Percentiles rank a stretch among this genome's conserved stretches.
phyloP scores from a whole-genome alignment of 2,329 filamentous ascomycete genomes.

The Xylariaceae sp. region DNA sequence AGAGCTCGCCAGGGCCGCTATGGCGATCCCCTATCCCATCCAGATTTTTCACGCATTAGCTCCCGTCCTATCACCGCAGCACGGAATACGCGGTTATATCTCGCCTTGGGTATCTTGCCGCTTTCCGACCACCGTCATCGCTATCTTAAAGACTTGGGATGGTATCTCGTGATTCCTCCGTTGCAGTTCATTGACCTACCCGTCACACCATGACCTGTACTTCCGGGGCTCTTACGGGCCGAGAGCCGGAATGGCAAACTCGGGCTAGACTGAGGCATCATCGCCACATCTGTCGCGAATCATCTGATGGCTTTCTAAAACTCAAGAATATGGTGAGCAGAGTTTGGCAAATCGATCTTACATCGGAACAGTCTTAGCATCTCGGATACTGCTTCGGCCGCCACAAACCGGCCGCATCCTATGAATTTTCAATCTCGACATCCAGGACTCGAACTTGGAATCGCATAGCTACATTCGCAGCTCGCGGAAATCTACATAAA shows the following conservation, averaged over 20 bases:
- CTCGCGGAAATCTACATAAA: slow-evolving; percentile 19
- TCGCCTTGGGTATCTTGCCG: slow-evolving; percentile 1
- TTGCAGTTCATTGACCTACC: background rate
- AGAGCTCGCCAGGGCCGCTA: slow-evolving; percentile 1
- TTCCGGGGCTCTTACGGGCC: too few species aligned
- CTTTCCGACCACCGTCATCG: too few species aligned
- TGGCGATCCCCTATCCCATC: slow-evolving; percentile 3
- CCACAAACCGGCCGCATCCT: slow-evolving; percentile 10
- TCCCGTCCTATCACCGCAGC: slow-evolving; percentile 11
- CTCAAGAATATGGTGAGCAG: too few species aligned
- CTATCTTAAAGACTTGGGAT: slow-evolving; percentile 1
- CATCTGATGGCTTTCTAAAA: too few species aligned
- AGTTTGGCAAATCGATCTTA: too few species aligned
- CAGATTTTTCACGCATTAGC: slow-evolving; percentile 2
- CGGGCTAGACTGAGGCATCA: too few species aligned
- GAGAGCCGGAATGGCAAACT: too few species aligned
- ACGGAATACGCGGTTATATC: slow-evolving; percentile 6
- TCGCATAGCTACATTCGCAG: slow-evolving; percentile 15
- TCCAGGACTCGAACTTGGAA: slow-evolving; percentile 16
- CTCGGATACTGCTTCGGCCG: too few species aligned
- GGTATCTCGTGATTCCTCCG: slow-evolving; percentile 3
- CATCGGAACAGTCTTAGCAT: too few species aligned
- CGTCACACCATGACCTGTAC: background rate
- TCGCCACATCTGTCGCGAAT: too few species aligned
- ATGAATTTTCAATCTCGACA: slow-evolving; percentile 16